phyloP scores from a whole-genome alignment of 441 rosid species.

The Populus hybrid region DNA sequence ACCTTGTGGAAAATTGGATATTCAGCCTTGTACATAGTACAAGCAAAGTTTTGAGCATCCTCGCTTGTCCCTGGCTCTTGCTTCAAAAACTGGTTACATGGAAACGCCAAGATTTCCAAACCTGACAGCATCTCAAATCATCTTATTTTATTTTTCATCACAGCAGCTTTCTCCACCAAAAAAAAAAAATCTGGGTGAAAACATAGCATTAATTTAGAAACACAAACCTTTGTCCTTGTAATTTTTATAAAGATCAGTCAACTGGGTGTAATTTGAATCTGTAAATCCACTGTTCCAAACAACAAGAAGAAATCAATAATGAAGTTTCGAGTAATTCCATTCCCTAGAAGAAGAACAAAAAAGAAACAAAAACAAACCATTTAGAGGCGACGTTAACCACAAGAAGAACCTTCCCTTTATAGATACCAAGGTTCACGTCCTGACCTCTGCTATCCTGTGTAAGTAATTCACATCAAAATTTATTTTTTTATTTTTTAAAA shows the following conservation, averaged over 20 bases:
- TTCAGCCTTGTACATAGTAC: constrained; percentile 85
- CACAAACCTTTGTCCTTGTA: constrained; percentile 66
- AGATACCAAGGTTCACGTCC: constrained; percentile 62
- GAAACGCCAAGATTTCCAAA: constrained; percentile 88
- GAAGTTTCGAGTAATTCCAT: not conserved
- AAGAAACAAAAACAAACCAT: constrained; percentile 42
- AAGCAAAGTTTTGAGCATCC: constrained; percentile 62
- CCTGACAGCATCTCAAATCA: constrained; percentile 36
- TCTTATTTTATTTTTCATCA: not conserved
- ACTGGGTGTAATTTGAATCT: constrained; percentile 72
- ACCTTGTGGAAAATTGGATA: constrained; percentile 90
- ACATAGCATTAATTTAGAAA: not conserved
- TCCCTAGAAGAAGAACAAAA: not conserved
- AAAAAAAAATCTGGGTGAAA: not conserved
- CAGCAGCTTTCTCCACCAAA: not conserved
- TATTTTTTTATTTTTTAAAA: not conserved
- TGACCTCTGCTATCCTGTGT: constrained; percentile 68
- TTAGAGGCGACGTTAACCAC: constrained; percentile 92
- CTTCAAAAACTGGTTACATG: constrained; percentile 84
- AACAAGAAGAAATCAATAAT: not conserved
- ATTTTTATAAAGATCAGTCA: constrained; percentile 61
- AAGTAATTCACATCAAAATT: not conserved
- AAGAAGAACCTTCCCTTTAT: constrained; percentile 80
- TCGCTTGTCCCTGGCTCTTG: constrained; percentile 85
- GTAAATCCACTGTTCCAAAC: constrained; percentile 67